Evolutionary conservation across 176 grass and related monocot genomes (phyloP).

Genomic region (Carex littledalei): DNA sequence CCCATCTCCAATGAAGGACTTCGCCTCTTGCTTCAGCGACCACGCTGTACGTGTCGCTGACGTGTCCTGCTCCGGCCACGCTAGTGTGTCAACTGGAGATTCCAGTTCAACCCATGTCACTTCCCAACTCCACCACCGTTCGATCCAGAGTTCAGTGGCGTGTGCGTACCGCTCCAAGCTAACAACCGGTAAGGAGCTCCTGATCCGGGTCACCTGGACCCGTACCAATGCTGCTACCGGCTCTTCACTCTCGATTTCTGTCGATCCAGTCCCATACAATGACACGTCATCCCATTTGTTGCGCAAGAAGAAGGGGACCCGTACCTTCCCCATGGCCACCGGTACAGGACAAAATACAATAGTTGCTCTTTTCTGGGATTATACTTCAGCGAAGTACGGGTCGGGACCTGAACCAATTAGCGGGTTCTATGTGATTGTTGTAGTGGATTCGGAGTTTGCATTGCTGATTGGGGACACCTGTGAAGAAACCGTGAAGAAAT

Average conservation of each 20-base stretch:
- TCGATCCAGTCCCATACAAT: slow-evolving; percentile 15
- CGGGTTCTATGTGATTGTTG: slow-evolving; percentile 64
- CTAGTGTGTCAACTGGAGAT: slow-evolving; percentile 8
- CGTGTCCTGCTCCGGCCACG: slow-evolving; percentile 33
- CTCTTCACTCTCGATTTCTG: slow-evolving; percentile 34
- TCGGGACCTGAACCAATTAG: slow-evolving; percentile 39
- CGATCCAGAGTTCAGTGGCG: slow-evolving; percentile 39
- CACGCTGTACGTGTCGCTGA: slow-evolving; percentile 61
- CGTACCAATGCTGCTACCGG: slow-evolving; percentile 21
- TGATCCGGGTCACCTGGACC: slow-evolving; percentile 51
- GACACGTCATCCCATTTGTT: slow-evolving; percentile 25
- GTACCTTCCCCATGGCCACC: not conserved
- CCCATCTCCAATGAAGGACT: slow-evolving; percentile 46
- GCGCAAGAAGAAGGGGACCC: slow-evolving; percentile 47
- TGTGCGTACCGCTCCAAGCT: slow-evolving; percentile 29
- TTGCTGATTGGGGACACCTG: slow-evolving; percentile 62
- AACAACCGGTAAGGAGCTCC: slow-evolving; percentile 22
- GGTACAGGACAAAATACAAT: not conserved
- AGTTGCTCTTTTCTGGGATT: slow-evolving; percentile 77
- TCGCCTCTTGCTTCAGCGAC: slow-evolving; percentile 78
- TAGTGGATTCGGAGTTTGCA: slow-evolving; percentile 54
- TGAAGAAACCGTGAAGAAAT: slow-evolving; percentile 50
- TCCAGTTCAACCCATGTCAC: not conserved
- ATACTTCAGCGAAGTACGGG: slow-evolving; percentile 43
- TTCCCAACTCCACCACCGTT: not conserved